Evolutionary conservation across 2,329 filamentous ascomycete genomes (phyloP), one percentile per base, ranked within the genome.

Genomic region (Volutella citrinella): DNA sequence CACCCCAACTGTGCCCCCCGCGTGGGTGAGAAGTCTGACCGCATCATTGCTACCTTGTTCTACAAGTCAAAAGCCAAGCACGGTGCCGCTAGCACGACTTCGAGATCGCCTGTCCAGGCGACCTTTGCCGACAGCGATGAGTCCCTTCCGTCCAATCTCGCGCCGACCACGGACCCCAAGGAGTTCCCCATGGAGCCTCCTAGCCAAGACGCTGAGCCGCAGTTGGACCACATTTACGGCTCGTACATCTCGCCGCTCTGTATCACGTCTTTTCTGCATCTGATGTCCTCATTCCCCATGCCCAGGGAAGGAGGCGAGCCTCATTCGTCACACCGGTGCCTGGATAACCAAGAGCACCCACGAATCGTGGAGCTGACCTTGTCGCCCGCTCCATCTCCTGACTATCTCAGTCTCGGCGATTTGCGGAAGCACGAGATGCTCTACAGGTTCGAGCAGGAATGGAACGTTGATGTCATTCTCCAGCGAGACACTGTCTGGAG

Each of bases 391-490:
- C 79, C 78, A 2, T 69, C 74, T 9, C 66, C 71, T 3, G 73
- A 78, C 50, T 87, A 84, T 61, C 62, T 86, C 51, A 68, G 79
- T 52, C 54, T 91, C 13, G 66, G 72, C 4, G 84, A 89, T 47
- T 66, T 94, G 49, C 77, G 86, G 44, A 85, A 85, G 54, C 83
- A 94, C 59, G 86, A 91, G 64, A 78, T 80, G 40, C 80, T 95
- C 39, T 88, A 86, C 67, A 76, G 81, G 13, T 94, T 94, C 54
- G 87, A 95, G 72, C 77, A 80, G 43, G 85, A 91, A 59, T 94
- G 87, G 87, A 90, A 89, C 54, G 82, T 93, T 24, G 87, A 94
- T 61, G 83, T 91, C 11, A 78, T 86, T 14, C 70, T 95, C 43
- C 87, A 94, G 61, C 64, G 64, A 24, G 86, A 91, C 55, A 76